These are phyloP conservation scores for Phycomyces blakesleeanus DNA, from an alignment of 192 early-diverging fungal genomes.

Conservation along the genomic window DNA sequence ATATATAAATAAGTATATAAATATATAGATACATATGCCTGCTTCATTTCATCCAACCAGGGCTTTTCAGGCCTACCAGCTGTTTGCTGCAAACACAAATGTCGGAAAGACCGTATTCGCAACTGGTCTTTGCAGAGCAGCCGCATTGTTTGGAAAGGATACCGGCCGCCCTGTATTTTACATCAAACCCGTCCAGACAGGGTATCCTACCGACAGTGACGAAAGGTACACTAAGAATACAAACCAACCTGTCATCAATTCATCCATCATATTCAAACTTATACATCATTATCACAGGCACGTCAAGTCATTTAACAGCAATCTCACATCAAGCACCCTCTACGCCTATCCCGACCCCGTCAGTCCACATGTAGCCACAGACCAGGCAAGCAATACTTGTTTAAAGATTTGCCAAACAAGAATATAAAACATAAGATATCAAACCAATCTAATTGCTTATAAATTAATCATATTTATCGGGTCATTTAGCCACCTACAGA, in stretches of 20 bases:
- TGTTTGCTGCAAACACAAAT: slow-evolving; percentile 80
- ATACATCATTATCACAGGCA: slow-evolving; percentile 40
- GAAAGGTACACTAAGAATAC: too few species aligned
- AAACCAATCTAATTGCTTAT: too few species aligned
- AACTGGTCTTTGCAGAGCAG: slow-evolving; percentile 62
- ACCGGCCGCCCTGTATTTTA: slow-evolving; percentile 54
- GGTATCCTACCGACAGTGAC: slow-evolving; percentile 75
- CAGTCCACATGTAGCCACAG: slow-evolving; percentile 69
- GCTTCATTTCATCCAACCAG: slow-evolving; percentile 39
- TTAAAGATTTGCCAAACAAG: too few species aligned
- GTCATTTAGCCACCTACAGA: slow-evolving; percentile 42
- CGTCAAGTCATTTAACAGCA: slow-evolving; percentile 45
- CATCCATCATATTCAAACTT: too few species aligned
- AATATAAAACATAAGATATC: too few species aligned
- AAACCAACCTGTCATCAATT: too few species aligned
- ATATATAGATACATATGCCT: slow-evolving; percentile 29
- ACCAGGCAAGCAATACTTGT: slow-evolving; percentile 35
- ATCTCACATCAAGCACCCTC: slow-evolving; percentile 43
- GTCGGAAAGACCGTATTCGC: slow-evolving; percentile 79
- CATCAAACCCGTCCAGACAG: slow-evolving; percentile 82
- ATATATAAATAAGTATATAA: too few species aligned
- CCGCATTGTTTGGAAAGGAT: slow-evolving; percentile 37
- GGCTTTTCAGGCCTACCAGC: slow-evolving; percentile 57
- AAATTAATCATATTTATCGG: too few species aligned
- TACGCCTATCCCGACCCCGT: slow-evolving; percentile 71